Percentiles rank a stretch among this genome's conserved stretches.
Evolutionary conservation across 768 basidiomycete species (phyloP).

Genomic region (Astraeus odoratus): DNA sequence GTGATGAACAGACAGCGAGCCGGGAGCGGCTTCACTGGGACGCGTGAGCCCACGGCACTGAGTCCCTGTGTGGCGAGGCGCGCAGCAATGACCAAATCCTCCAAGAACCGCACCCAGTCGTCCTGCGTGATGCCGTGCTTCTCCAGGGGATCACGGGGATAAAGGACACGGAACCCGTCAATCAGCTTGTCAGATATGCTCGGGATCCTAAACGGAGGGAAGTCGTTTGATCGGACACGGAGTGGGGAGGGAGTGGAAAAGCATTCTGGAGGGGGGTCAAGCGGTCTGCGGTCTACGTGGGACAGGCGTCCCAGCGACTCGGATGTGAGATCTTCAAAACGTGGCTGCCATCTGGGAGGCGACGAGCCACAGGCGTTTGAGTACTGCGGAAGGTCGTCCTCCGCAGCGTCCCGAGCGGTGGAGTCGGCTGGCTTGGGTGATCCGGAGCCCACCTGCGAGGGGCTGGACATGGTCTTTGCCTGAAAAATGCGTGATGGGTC

Average conservation of each 20-base stretch:
- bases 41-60: constrained; percentile 17
- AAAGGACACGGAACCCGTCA: constrained; percentile 22
- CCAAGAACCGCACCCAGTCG: constrained; percentile 26
- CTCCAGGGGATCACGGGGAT: constrained; percentile 20
- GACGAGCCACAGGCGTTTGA: constrained; percentile 1
- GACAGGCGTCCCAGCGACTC: not conserved
- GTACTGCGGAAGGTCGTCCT: constrained; percentile 7
- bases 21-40: constrained; percentile 11
- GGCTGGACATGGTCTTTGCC: not conserved
- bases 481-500: not conserved
- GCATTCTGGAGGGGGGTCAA: constrained; percentile 26
- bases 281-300: constrained; percentile 11
- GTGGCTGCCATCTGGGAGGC: constrained; percentile 24
- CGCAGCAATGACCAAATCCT: constrained; percentile 22
- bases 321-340: constrained; percentile 18
- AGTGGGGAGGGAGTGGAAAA: constrained; percentile 23
- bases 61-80: constrained; percentile 18
- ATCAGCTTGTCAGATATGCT: constrained; percentile 15
- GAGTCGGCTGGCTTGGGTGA: not conserved
- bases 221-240: constrained; percentile 20
- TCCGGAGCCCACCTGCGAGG: too few species aligned
- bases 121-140: constrained; percentile 19
- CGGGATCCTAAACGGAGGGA: constrained; percentile 22
- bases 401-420: not conserved
- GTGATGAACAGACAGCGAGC: constrained; percentile 13